A percentile compares a stretch with the other conserved stretches of the same genome.
These are phyloP conservation scores for Fusarium bactridioides DNA, from an alignment of 2,329 filamentous ascomycete genomes.

Conservation along the genomic window DNA sequence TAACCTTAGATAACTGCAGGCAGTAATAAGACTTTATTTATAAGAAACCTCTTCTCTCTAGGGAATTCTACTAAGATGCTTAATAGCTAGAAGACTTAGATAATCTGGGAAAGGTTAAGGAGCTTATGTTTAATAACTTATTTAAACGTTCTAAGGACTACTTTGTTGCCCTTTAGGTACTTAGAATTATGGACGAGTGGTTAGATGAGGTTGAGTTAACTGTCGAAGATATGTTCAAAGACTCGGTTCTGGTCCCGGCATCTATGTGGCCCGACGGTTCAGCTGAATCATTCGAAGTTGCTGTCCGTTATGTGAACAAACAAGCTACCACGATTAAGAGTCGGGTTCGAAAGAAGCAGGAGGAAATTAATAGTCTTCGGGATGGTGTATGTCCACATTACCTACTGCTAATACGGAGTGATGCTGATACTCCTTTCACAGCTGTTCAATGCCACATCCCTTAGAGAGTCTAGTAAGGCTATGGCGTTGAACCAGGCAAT, in stretches of 20 bases:
- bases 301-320: accelerated
- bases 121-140: not conserved
- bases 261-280: no score
- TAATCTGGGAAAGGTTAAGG: accelerated
- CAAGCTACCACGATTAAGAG: accelerated
- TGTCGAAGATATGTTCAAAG: not conserved
- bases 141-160: not conserved
- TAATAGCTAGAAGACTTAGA: not conserved
- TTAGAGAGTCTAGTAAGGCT: not conserved
- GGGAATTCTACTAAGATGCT: accelerated
- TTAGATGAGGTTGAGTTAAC: not conserved
- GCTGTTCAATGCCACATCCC: not conserved
- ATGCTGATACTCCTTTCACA: accelerated
- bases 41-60: no score
- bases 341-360: accelerated
- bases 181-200: not conserved
- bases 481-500: not conserved
- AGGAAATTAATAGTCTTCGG: not conserved
- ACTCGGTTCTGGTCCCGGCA: accelerated
- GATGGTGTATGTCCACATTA: not conserved
- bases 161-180: not conserved
- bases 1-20: no score
- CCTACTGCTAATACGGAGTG: accelerated
- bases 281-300: not conserved
- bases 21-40: no score